Base-by-base conservation (phyloP, 129 eudicot species). In the Cynara cardunculus region DNA sequence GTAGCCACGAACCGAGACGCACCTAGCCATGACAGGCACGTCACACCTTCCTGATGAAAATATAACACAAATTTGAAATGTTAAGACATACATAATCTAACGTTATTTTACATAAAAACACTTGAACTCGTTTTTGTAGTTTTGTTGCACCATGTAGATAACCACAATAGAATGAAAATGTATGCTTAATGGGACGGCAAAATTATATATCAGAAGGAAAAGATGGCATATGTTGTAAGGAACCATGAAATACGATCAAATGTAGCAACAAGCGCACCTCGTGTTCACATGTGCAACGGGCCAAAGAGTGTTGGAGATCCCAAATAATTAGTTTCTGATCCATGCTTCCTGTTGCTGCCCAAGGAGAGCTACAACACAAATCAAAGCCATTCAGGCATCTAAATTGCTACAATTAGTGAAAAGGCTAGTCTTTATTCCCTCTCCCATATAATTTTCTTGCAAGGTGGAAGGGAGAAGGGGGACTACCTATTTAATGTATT, bases 331-430 rank as follows among this genome's bases (percentile, higher is more conserved):
- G 97, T 79, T 91, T 96, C 78, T 91, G 77, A 82, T 96, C 97
- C 94, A 93, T 83, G 88, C 99, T 87, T 64, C 98, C 96, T 2
- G 99, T 92, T 74, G 99, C 99, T 31, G 91, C 99, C 91, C 91
- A 88, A 56, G 90, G 90, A 31, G 93, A 69, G 79, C 97, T 91
- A 87, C 66, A 74, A 86, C 26, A 22, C 71, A 81, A 75, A 72
- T 80, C 71, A 53, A 79, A 79, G 0, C 8, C 31, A 21, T 65
- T 65, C 46, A 21, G 9, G 35, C 61, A 39, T 35, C 22, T 39
- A 73, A 73, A 2, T 12, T 71, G 49, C 25, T 34, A 71, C 16
- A 49, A 2, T 7, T 46, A 46, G 61, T 46, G 61, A 46, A 1
- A 46, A 39, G 19, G 10, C 41, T 35, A 1, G 31, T 28, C 2